These are phyloP conservation scores for Abrus precatorius DNA, from an alignment of 306 rosid species.

Conservation along the genomic window DNA sequence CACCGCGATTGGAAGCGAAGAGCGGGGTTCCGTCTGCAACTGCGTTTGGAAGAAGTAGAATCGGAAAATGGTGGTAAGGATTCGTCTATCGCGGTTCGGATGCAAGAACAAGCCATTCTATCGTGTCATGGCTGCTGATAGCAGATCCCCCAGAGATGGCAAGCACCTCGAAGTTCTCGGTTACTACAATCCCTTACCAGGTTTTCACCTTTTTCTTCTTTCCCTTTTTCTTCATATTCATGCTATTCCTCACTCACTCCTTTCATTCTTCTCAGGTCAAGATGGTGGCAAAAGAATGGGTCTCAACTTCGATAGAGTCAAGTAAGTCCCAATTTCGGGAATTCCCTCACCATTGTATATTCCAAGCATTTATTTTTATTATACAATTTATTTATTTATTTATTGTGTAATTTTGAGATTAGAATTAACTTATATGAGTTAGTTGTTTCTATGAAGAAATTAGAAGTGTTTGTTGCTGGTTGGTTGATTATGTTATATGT, in stretches of 20 bases:
- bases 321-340: conserved; percentile 59
- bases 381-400: too few relatives aligned
- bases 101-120: conserved; percentile 91
- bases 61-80: conserved; percentile 73
- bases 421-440: neutral
- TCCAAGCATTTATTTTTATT: neutral
- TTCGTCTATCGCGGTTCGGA: conserved; percentile 86
- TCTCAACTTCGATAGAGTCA: conserved; percentile 85
- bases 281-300: conserved; percentile 96
- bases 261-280: conserved; percentile 63
- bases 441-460: neutral
- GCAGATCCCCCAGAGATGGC: conserved; percentile 94
- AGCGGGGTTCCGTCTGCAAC: neutral
- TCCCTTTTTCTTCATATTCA: neutral
- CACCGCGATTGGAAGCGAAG: neutral
- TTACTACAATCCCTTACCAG: conserved; percentile 91
- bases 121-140: conserved; percentile 91
- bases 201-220: conserved; percentile 41
- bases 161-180: conserved; percentile 92
- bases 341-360: too few relatives aligned
- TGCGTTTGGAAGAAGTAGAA: neutral
- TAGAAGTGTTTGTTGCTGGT: neutral
- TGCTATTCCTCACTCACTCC: neutral
- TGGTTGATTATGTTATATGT: neutral
- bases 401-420: neutral